Evolutionary conservation across 2,329 filamentous ascomycete genomes (phyloP).

Genomic region (Cephalotrichum gorgonifer): DNA sequence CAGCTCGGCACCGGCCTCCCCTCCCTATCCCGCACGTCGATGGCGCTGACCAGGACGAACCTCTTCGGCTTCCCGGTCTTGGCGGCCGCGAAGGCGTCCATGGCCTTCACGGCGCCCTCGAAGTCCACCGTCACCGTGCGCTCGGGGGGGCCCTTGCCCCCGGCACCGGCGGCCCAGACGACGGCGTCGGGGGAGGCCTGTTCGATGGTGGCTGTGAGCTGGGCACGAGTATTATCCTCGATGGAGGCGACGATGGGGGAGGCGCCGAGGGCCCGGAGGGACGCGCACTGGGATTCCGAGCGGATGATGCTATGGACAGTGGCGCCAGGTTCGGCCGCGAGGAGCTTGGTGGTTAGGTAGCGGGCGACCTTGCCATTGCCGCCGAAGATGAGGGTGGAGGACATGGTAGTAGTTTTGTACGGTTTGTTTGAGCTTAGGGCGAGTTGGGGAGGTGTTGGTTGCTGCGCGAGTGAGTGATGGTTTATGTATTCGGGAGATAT

Average conservation of each 20-base stretch:
- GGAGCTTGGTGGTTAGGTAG: slow-evolving; percentile 13
- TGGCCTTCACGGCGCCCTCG: slow-evolving; percentile 31
- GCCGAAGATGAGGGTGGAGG: slow-evolving; percentile 15
- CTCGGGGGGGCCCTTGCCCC: slow-evolving; percentile 17
- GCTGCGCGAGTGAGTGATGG: not conserved
- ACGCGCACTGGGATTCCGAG: slow-evolving; percentile 18
- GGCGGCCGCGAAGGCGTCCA: slow-evolving; percentile 30
- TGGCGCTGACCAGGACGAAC: slow-evolving; percentile 33
- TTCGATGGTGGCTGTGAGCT: slow-evolving; percentile 24
- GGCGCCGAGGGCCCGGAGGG: slow-evolving; percentile 27
- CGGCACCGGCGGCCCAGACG: slow-evolving; percentile 20
- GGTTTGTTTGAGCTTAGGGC: not conserved
- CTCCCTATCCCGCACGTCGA: slow-evolving; percentile 30
- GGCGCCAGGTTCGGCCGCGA: slow-evolving; percentile 8
- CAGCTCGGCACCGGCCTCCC: slow-evolving; percentile 25
- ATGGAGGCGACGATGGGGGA: slow-evolving; percentile 30
- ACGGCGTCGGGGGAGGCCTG: slow-evolving; percentile 18
- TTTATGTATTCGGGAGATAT: too few relatives aligned
- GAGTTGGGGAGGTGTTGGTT: not conserved
- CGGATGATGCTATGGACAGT: slow-evolving; percentile 18
- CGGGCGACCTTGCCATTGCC: slow-evolving; percentile 16
- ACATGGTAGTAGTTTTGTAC: slow-evolving; percentile 5
- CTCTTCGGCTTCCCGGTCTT: slow-evolving; percentile 22
- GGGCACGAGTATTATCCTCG: slow-evolving; percentile 23
- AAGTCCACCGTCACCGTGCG: slow-evolving; percentile 32